These are phyloP conservation scores for Podospora australis DNA, from an alignment of 495 filamentous ascomycete genomes.

Conservation along the genomic window DNA sequence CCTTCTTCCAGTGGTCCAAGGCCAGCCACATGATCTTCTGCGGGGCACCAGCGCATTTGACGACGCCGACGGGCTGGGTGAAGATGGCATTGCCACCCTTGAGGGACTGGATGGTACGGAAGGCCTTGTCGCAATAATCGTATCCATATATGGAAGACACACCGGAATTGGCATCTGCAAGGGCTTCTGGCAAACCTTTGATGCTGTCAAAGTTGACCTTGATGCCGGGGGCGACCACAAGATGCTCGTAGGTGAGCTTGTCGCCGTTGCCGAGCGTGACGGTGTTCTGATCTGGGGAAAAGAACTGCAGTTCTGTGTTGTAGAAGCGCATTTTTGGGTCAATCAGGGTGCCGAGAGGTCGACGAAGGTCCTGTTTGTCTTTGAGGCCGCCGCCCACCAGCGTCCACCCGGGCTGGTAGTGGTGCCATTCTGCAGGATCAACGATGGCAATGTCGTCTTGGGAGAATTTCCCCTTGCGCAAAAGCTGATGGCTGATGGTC, in stretches of 20 bases:
- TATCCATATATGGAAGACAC: constrained; percentile 64
- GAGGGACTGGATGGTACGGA: constrained; percentile 47
- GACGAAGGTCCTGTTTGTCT: constrained; percentile 46
- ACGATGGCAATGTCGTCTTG: constrained; percentile 61
- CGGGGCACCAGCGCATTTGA: constrained; percentile 66
- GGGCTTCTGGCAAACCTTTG: constrained; percentile 55
- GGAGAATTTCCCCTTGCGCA: constrained; percentile 46
- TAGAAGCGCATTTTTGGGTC: constrained; percentile 59
- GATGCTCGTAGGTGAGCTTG: constrained; percentile 56
- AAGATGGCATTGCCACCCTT: constrained; percentile 57
- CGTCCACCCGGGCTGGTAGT: constrained; percentile 70
- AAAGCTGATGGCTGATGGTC: constrained; percentile 56
- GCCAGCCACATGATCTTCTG: constrained; percentile 71
- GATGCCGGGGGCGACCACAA: constrained; percentile 60
- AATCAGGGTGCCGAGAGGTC: constrained; percentile 46
- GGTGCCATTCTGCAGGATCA: constrained; percentile 57
- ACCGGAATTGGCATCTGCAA: constrained; percentile 45
- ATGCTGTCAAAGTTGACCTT: constrained; percentile 49
- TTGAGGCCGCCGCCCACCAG: constrained; percentile 60
- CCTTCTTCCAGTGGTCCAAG: constrained; percentile 56
- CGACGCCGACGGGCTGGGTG: constrained; percentile 58
- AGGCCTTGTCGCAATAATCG: constrained; percentile 53
- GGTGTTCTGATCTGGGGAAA: constrained; percentile 52
- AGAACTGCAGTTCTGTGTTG: constrained; percentile 43
- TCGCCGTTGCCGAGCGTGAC: constrained; percentile 53